Base-by-base conservation (phyloP, 495 filamentous ascomycete genomes). In the Neurospora cerealis region DNA sequence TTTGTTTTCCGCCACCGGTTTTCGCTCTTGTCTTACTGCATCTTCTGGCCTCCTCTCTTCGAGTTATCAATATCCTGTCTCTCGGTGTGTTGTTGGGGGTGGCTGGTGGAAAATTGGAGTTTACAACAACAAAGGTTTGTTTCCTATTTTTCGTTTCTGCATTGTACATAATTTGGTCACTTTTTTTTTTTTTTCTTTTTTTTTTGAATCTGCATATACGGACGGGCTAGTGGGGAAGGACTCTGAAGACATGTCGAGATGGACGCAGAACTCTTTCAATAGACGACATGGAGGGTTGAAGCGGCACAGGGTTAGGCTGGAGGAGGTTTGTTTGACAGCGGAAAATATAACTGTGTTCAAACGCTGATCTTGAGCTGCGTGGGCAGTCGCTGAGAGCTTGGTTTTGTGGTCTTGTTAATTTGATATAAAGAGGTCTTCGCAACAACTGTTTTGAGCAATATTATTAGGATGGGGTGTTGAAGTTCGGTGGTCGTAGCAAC, bases 111-210 rank as follows among this genome's bases (percentile, higher is more conserved):
- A 66, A 66, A 66, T 74, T 39, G 28, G 71, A 72, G 60, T 62
- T 75, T 73, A 36, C 66, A 70, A 24, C 28, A 66, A 34, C 54
- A 66, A 66, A 17, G 54, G 34, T 34, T 41, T 71, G 46, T 69
- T 73, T 74, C 41, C 39, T 44, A 0, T 19, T 37, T 32, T 34
- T 73, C 40, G n/a, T 32, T 46, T 71, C 40, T 40, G 17, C 36
- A 70, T 42, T 74, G 73, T 76, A 75, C 71, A 76, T 72, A 72
- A 54, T 73, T 71, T 38, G 17, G 70, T 66, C 28, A 3, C 1
- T 66, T 32, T 54, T 60, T 72, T 72, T 10, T 60, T 72, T 72
- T 10, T 60, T 72, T 72, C 1, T 66, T 32, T 54, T n/a, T n/a
- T n/a, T 60, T 72, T 72, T 10, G 32, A 60, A 69, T 75, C 70